Base-by-base conservation (phyloP, 331 rosid genomes). In the Saraca asoca region DNA sequence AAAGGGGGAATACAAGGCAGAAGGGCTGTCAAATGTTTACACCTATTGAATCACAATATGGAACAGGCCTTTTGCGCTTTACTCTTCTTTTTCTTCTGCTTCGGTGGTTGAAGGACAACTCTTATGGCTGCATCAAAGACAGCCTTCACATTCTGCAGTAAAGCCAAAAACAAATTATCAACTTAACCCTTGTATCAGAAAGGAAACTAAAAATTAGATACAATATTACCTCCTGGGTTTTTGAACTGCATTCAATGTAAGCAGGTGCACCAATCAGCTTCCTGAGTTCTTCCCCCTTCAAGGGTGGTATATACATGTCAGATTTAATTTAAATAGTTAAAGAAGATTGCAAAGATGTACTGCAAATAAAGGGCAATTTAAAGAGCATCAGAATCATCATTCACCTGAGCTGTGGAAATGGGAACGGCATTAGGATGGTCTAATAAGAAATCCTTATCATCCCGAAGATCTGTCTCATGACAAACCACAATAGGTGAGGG, bases 21-120 rank as follows among this genome's bases (percentile, higher is more conserved):
- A 76, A 73, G 62, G 86, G 71, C 69, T 70, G 75, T 78, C 75
- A 69, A 81, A 83, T 81, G 82, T 86, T 80, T 82, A 85, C 82
- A 81, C 78, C 85, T 65, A 83, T 72, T 70, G 79, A 67, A 82
- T 94, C 90, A 94, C 89, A 94, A 94, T 80, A 94, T 90, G 61
- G 96, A 86, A 87, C 99, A 94, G 3, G 89, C 95, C 83, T 83
- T 94, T 72, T 91, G 97, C 51, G 83, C 97, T 83, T 90, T 94
- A 85, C 77, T 68, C 80, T 94, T 90, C 93, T 90, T 94, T 79
- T 90, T 94, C 97, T 94, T 94, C 89, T 86, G 95, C 83, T 94
- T 94, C 7, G 99, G 99, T 50, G 99, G 99, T 90, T 94, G 99
- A 88, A 94, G 99, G 53, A 94, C 99, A 81, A 94, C 99, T 85